Base-by-base conservation (phyloP, 2,329 filamentous ascomycete genomes). In the Colletotrichum salicis region DNA sequence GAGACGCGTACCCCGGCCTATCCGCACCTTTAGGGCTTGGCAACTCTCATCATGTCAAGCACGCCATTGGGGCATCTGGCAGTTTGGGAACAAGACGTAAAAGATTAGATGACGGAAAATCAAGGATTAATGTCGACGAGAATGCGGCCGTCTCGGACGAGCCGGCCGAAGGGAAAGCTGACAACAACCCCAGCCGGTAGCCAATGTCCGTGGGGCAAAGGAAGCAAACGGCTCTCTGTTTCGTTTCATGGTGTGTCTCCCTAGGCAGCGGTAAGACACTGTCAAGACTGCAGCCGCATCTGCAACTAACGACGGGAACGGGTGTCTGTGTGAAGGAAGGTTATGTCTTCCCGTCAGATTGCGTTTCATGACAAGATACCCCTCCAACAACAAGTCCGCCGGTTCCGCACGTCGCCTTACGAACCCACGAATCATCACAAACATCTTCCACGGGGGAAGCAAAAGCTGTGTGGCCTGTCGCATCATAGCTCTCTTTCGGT, bases 271-370 rank as follows among this genome's bases (percentile, higher is more conserved):
- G 55, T 64, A 70, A 61, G 70, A 70, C 55, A 31, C 19, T 64
- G 48, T 69, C 65, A 72, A 69, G 33, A 41, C 55, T 51, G 35
- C 48, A 72, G 48, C 45, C 52, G 54, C 13, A 22, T 52, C 64
- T 56, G 27, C 37, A 66, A 55, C 64, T 59, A 57, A 48, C 27
- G n/a, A 27, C 61, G 67, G 56, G 67, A 70, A 67, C 67, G 56
- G 55, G 56, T 67, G 67, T 67, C 67, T 58, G 63, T 67, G 63
- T 51, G 67, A 71, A 45, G 33, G 67, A 71, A 45, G 33, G 58
- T 41, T 37, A 22, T 56, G 31, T 55, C 37, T 31, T 52, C 11
- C 35, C 59, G 24, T 56, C 48, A 35, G 59, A 64, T 27, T 31
- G 55, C 55, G 70, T 72, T 72, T 72, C 70, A 72, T 56, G 65